Evolutionary conservation across 768 basidiomycete species (phyloP), one percentile per base, ranked within the genome.

Genomic region (Suillus lakei): DNA sequence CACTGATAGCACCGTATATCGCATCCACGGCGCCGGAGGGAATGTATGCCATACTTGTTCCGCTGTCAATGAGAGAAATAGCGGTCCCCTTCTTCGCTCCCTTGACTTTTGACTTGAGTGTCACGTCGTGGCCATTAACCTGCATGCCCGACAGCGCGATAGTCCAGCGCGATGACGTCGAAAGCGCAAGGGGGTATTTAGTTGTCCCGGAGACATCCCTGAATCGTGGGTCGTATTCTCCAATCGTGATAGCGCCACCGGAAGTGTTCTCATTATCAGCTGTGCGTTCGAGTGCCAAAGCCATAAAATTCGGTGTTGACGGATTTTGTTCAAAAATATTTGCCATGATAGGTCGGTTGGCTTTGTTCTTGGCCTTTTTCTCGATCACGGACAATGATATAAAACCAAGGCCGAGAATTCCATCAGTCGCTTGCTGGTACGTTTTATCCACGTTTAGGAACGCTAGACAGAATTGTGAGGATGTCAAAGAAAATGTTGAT

Each of bases 11-110:
- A 23, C 79, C 72, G 58, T 82, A 84, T 38, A 84, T 80, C 0
- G 73, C 78, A 64, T 81, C 72, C 38, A 77, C 71, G 1, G 80
- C 74, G 21, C 69, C 65, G 5, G 61, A 61, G 0, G 83, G 78
- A 54, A 84, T 67, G 3, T 79, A 73, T 21, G 78, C 77, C 30
- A 71, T 67, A 48, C 83, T 83, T 16, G 79, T 80, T 30, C 83
- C 83, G 5, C 81, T 84, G 51, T 84, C 83, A 46, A 84, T 69
- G 12, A 84, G 72, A 12, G 80, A 74, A 18, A 79, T 73, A n/a
- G 74, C 70, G 1, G 74, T 69, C 1, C 75, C 80, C 0, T 66
- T 64, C 8, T 80, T 75, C 5, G 78, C 72, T 3, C 73, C 74
- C 2, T 65, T 51, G 38, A 77, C 72, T n/a, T n/a, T 51, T 0